phyloP scores from a whole-genome alignment of 495 filamentous ascomycete genomes.

The Lepraria neglecta region DNA sequence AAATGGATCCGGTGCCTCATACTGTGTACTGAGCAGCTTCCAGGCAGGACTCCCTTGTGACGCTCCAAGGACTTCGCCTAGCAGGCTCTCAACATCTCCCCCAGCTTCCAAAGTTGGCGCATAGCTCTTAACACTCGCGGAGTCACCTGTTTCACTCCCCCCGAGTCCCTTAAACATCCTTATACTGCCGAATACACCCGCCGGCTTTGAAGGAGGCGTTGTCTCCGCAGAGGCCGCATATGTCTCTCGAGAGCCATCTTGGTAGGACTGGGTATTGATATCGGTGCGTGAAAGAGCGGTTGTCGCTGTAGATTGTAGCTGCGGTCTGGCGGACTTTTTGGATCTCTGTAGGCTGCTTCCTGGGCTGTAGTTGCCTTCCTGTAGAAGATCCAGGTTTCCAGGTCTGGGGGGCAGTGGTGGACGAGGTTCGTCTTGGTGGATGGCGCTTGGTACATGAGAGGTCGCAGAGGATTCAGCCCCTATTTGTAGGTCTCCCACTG shows the following conservation, averaged over 20 bases:
- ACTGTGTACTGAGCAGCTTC: slow-evolving; percentile 51
- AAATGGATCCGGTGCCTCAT: slow-evolving; percentile 53
- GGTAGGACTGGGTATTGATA: slow-evolving; percentile 63
- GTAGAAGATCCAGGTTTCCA: slow-evolving; percentile 39
- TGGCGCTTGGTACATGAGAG: neutral
- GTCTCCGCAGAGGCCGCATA: slow-evolving; percentile 45
- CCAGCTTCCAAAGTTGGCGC: slow-evolving; percentile 65
- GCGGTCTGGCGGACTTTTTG: slow-evolving; percentile 33
- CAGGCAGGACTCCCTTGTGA: slow-evolving; percentile 53
- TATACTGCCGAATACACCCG: slow-evolving; percentile 39
- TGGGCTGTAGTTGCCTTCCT: slow-evolving; percentile 34
- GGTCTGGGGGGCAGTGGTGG: slow-evolving; percentile 64
- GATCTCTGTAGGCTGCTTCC: slow-evolving; percentile 29
- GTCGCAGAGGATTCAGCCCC: neutral
- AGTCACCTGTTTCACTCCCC: slow-evolving; percentile 65
- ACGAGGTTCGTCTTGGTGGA: slow-evolving; percentile 9
- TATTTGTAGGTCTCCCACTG: neutral
- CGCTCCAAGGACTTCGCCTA: slow-evolving; percentile 58
- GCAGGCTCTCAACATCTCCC: slow-evolving; percentile 74
- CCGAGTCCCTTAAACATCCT: slow-evolving; percentile 43
- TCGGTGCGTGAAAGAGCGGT: slow-evolving; percentile 76
- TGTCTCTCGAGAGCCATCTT: slow-evolving; percentile 57
- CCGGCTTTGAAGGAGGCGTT: slow-evolving; percentile 34
- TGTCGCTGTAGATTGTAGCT: slow-evolving; percentile 66
- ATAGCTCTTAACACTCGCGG: slow-evolving; percentile 76